Conservation (phyloP, 192 early-diverging fungal species). For the Coemansia sp. region DNA sequence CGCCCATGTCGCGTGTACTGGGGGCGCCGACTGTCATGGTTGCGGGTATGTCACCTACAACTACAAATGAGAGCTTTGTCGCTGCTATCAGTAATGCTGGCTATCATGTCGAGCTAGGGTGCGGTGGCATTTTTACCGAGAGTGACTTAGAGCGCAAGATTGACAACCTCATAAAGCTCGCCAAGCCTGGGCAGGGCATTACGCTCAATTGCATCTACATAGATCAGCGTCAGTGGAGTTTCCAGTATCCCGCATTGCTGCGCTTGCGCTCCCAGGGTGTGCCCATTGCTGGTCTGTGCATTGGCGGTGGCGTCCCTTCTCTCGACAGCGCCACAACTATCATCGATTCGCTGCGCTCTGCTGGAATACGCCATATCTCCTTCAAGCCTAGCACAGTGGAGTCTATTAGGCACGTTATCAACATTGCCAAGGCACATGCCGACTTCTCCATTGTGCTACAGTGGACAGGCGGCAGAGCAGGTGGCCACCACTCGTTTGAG, state of each 20-base stretch:
- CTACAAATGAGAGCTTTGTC: constrained; percentile 74
- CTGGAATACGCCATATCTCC: constrained; percentile 75
- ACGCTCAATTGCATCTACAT: constrained; percentile 91
- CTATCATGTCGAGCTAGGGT: constrained; percentile 89
- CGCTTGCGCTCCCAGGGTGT: constrained; percentile 79
- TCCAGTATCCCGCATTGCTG: constrained; percentile 77
- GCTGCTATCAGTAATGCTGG: constrained; percentile 86
- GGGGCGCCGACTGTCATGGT: constrained; percentile 92
- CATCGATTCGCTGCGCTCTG: constrained; percentile 67
- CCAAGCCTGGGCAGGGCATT: constrained; percentile 79
- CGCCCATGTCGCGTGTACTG: constrained; percentile 76
- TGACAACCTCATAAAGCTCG: constrained; percentile 65
- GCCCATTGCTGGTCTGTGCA: constrained; percentile 87
- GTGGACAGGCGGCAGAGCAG: constrained; percentile 95
- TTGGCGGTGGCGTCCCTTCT: constrained; percentile 90
- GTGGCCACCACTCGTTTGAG: constrained; percentile 96
- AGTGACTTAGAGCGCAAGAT: constrained; percentile 67
- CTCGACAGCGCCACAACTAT: constrained; percentile 82
- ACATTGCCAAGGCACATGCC: constrained; percentile 79
- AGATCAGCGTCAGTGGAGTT: constrained; percentile 80
- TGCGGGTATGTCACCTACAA: constrained; percentile 90
- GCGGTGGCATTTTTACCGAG: constrained; percentile 85
- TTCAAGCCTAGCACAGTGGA: constrained; percentile 84
- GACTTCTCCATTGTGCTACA: constrained; percentile 88
- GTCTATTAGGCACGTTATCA: constrained; percentile 76